Conservation (phyloP, 2,329 filamentous ascomycete genomes). For the Cladorrhinum sp. region DNA sequence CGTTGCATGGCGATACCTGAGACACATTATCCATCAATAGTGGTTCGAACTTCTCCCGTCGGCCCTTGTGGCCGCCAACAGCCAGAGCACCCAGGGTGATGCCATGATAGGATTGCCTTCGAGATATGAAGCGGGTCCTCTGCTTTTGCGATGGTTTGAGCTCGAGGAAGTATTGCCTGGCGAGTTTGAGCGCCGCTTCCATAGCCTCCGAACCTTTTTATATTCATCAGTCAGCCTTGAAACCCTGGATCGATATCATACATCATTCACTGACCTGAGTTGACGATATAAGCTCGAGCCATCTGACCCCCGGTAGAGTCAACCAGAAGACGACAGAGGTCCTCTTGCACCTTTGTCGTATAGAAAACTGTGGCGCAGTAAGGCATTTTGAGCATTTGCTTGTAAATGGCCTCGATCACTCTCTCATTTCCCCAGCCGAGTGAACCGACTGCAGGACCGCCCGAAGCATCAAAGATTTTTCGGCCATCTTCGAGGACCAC, state of each 20-base stretch:
- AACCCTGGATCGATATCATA: constrained; percentile 44
- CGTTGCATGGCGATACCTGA: constrained; percentile 64
- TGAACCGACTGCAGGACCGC: constrained; percentile 46
- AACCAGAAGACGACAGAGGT: constrained; percentile 38
- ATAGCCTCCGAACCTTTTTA: constrained; percentile 57
- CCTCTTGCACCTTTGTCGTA: constrained; percentile 39
- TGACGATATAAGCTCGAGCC: constrained; percentile 38
- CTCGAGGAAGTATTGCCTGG: constrained; percentile 62
- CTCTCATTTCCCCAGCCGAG: constrained; percentile 44
- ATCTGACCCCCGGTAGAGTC: constrained; percentile 38
- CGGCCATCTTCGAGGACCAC: constrained; percentile 41
- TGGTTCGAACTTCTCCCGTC: constrained; percentile 61
- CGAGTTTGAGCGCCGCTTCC: constrained; percentile 63
- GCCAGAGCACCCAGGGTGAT: constrained; percentile 66
- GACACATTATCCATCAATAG: constrained; percentile 57
- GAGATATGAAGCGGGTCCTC: constrained; percentile 64
- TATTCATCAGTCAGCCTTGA: constrained; percentile 19
- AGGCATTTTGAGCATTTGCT: constrained; percentile 40
- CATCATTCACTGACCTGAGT: constrained; percentile 32
- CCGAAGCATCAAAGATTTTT: constrained; percentile 43
- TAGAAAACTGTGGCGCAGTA: constrained; percentile 45
- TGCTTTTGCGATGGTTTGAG: constrained; percentile 51
- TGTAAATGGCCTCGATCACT: constrained; percentile 40
- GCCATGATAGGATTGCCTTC: constrained; percentile 68
- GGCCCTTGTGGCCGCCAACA: constrained; percentile 58